A percentile compares a stretch with the other conserved stretches of the same genome.
Conservation (phyloP, 78 protist species). For the Pelomyxa schiedti region DNA sequence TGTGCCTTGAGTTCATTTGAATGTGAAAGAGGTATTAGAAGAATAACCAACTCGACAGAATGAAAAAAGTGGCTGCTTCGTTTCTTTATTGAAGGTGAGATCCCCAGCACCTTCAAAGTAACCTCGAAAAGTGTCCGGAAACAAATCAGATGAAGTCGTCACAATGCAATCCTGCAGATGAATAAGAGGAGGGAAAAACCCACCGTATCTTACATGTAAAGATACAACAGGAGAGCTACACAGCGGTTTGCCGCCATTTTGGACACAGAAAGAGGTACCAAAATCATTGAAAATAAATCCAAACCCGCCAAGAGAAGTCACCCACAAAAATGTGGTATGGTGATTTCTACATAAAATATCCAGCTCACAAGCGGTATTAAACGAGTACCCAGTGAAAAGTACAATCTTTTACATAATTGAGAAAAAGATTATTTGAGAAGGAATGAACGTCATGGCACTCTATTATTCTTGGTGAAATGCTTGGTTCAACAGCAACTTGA, state of each 20-base stretch:
- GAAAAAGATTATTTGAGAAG: too few species aligned
- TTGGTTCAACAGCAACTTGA: too few species aligned
- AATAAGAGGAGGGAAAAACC: constrained; percentile 53
- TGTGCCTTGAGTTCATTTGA: too few species aligned
- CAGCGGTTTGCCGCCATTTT: constrained; percentile 80
- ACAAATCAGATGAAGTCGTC: constrained; percentile 74
- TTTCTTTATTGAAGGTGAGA: constrained; percentile 63
- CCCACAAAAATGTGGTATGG: constrained; percentile 24
- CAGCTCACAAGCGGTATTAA: too few species aligned
- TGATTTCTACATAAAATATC: constrained; percentile 44
- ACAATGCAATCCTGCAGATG: constrained; percentile 65
- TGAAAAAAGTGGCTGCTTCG: too few species aligned
- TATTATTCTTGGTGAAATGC: too few species aligned
- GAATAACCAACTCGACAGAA: too few species aligned
- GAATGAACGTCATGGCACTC: too few species aligned
- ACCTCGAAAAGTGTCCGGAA: constrained; percentile 66
- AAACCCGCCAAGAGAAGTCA: constrained; percentile 65
- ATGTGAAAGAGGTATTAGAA: too few species aligned
- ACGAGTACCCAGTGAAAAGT: too few species aligned
- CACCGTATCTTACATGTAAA: too few species aligned
- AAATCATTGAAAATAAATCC: constrained; percentile 74
- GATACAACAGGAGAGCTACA: not conserved
- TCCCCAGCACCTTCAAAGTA: constrained; percentile 80
- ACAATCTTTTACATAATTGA: too few species aligned
- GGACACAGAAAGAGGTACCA: constrained; percentile 65